Base-by-base conservation (phyloP, 2,329 filamentous ascomycete species). In the Ophiostoma australiae region DNA sequence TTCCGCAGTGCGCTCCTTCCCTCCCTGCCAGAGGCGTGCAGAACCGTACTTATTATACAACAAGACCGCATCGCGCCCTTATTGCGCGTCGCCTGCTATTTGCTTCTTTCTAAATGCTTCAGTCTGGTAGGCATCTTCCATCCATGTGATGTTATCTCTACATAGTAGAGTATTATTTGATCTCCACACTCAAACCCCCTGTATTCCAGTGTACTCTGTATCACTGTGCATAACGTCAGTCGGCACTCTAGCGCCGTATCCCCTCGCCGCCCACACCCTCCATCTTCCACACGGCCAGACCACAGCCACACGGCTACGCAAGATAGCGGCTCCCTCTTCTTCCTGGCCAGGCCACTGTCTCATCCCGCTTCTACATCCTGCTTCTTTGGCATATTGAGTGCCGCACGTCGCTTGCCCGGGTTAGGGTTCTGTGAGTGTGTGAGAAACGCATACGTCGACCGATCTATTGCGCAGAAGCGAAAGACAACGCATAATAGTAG, bases 301-400 rank as follows among this genome's bases (percentile, higher is more conserved):
- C 63, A 66, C 63, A 66, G 63, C 63, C 63, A 66, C 63, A 37
- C 63, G 8, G 63, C 63, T 33, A 66, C 63, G 33, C 63, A 39
- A 66, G 63, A 39, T 31, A 33, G 58, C 27, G 58, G 58, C 27
- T 63, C 58, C 58, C 58, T 63, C 58, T 33, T 63, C 15, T 33
- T 63, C 27, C 17, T 33, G 5, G 23, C 61, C 63, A 4, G 5
- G 23, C 61, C 63, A 4, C 13, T 48, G 44, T 17, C 58, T 35
- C 58, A 27, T 33, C 27, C 27, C 58, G 58, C 52, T 58, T 58
- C 52, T 15, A 58, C 52, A 4, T 13, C 52, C 23, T 58, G 52
- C 27, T 58, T 27, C 52, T 58, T 13, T 58, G 52, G 17, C 52
- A 63, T 33, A 13, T 63, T 33, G 27, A 11, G 27, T 33, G 27